Percentiles rank a stretch among this genome's conserved stretches.
phyloP scores from a whole-genome alignment of 768 basidiomycete species.

The Mycena belliarum region DNA sequence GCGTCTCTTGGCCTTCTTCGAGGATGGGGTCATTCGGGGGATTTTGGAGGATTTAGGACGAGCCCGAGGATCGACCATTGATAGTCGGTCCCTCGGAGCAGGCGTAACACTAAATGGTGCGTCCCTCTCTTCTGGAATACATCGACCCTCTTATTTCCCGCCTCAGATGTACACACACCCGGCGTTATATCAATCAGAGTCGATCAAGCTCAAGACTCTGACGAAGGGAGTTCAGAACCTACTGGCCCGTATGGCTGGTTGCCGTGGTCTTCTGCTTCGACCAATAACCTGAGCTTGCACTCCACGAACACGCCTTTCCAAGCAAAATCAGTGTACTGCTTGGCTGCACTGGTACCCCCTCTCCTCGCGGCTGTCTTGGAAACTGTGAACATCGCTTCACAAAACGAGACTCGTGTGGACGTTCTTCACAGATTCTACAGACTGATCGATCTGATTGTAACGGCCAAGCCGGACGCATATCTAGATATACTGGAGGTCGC shows the following conservation, averaged over 20 bases:
- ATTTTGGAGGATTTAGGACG: constrained; percentile 49
- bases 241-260: constrained; percentile 26
- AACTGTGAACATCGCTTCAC: constrained; percentile 43
- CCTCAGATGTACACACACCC: constrained; percentile 22
- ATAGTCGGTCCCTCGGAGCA: not conserved
- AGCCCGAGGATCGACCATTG: constrained; percentile 30
- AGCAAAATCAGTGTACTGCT: constrained; percentile 52
- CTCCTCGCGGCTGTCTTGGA: constrained; percentile 65
- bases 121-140: constrained; percentile 1
- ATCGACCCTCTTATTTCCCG: constrained; percentile 8
- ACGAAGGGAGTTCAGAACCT: constrained; percentile 17
- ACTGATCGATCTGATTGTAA: constrained; percentile 54
- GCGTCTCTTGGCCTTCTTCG: constrained; percentile 68
- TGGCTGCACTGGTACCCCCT: constrained; percentile 63
- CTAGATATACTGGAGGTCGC: constrained; percentile 71
- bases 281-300: constrained; percentile 30
- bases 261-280: constrained; percentile 29
- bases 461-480: constrained; percentile 65
- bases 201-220: constrained; percentile 50
- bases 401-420: constrained; percentile 31
- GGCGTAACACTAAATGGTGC: not conserved
- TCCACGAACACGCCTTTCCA: constrained; percentile 64
- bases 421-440: constrained; percentile 51
- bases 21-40: constrained; percentile 56
- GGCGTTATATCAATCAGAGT: constrained; percentile 63